Base-by-base conservation (phyloP, 345 rosid genomes). In the Dovyalis caffra region DNA sequence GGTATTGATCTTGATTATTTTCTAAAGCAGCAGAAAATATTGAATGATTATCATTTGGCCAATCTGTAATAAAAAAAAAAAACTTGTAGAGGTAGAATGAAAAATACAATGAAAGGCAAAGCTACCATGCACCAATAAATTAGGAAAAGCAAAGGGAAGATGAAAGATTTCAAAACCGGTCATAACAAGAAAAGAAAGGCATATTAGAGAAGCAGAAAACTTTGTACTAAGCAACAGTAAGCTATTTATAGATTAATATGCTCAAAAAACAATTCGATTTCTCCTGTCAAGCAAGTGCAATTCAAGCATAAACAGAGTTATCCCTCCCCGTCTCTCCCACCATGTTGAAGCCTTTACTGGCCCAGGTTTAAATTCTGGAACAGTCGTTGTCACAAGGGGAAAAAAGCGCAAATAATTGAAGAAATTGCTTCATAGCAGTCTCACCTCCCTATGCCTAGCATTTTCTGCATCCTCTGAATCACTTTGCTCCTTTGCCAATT, bases 381-480 rank as follows among this genome's bases (percentile, higher is more conserved):
- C 6, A 35, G 49, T 60, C 20, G 16, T 26, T 23, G 51, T 15
- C n/a, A 37, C n/a, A 28, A 25, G 10, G 43, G 62, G 26, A 31
- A 21, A 35, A 11, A 56, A 15, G 43, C 2, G 1, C 64, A 8
- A 3, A 31, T 10, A 34, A n/a, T 31, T n/a, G 64, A 34, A 8
- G 34, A 53, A 32, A 37, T 34, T 12, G n/a, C 10, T 53, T 53
- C 58, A 56, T 51, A 33, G 20, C 8, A 26, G 60, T 29, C 73
- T 73, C 26, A 78, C 81, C 76, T 78, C 78, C 70, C 49, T 47
- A 56, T 74, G 78, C 66, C 81, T 68, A 15, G 60, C 34, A 69
- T 47, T 78, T 64, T 78, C 81, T 20, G 68, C 74, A 69, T 74
- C 77, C 64, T 78, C 81, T 21, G 77, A 71, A 49, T 78, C 78